Conservation (phyloP, 106 monocot genomes). For the Apostasia ramifera region DNA sequence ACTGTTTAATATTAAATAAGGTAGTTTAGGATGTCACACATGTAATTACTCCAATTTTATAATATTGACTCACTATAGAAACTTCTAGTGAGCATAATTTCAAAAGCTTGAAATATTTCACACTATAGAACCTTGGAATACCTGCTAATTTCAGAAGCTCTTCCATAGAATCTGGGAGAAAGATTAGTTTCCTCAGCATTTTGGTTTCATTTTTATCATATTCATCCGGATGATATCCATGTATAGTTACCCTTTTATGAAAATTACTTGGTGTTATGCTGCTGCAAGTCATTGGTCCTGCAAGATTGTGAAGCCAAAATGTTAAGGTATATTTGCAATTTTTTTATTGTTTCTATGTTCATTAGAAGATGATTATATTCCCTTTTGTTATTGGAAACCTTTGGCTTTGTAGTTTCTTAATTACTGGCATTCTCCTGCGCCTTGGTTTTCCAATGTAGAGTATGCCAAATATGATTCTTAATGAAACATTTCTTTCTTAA, state of each 20-base stretch:
- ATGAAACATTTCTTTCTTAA: background rate
- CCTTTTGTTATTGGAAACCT: background rate
- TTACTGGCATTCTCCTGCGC: background rate
- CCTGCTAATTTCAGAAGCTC: constrained; percentile 58
- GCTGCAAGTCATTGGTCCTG: constrained; percentile 8
- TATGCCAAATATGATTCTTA: background rate
- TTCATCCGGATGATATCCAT: constrained; percentile 41
- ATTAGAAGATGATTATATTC: background rate
- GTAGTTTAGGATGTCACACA: no score
- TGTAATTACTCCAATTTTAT: no score
- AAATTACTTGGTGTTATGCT: background rate
- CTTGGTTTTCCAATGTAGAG: background rate
- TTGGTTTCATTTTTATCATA: constrained; percentile 5
- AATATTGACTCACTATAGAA: no score
- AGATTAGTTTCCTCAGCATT: constrained; percentile 26
- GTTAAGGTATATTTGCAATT: background rate
- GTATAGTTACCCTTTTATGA: constrained; percentile 42
- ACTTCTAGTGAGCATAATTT: background rate
- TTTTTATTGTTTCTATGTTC: no score
- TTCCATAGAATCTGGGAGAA: constrained; percentile 51
- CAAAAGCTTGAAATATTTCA: background rate
- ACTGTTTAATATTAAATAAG: no score
- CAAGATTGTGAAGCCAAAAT: constrained; percentile 8
- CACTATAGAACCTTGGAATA: constrained; percentile 4
- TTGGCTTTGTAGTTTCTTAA: background rate